These are phyloP conservation scores for Plectosphaerella plurivora DNA, from an alignment of 2,329 filamentous ascomycete genomes.

Conservation along the genomic window DNA sequence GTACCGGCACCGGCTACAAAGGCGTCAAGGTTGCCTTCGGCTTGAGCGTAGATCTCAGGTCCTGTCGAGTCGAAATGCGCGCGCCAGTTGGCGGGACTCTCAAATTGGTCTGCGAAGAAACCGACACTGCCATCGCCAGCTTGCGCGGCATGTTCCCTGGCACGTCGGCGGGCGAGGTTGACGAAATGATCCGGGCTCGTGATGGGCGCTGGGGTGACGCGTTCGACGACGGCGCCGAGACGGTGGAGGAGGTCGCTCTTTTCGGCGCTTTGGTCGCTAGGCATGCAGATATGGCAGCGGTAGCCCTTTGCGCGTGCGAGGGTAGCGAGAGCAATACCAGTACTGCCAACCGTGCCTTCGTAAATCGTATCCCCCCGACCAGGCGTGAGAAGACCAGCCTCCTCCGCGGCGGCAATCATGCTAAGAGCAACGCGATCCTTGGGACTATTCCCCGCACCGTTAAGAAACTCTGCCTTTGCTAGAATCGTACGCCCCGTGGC, in stretches of 20 bases:
- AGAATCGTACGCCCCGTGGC: constrained; percentile 86
- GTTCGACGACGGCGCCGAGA: constrained; percentile 87
- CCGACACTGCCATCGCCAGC: constrained; percentile 62
- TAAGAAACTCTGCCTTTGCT: constrained; percentile 93
- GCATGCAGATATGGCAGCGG: constrained; percentile 95
- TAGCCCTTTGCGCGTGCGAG: constrained; percentile 87
- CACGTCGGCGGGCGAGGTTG: constrained; percentile 77
- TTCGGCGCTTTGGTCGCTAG: constrained; percentile 81
- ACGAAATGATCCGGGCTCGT: constrained; percentile 93
- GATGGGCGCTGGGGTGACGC: constrained; percentile 86
- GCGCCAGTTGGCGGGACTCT: constrained; percentile 81
- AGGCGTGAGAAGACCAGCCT: constrained; percentile 68
- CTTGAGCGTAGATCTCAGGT: constrained; percentile 82
- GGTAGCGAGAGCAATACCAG: constrained; percentile 88
- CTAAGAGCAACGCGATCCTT: constrained; percentile 92
- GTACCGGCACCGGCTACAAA: constrained; percentile 94
- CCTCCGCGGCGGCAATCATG: constrained; percentile 83
- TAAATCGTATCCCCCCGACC: constrained; percentile 90
- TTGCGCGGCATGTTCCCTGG: constrained; percentile 64
- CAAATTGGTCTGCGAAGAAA: constrained; percentile 96
- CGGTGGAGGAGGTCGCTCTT: constrained; percentile 87
- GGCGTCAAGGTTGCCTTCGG: constrained; percentile 69
- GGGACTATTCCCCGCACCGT: constrained; percentile 87
- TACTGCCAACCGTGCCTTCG: constrained; percentile 94
- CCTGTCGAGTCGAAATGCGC: constrained; percentile 82